A percentile compares a stretch with the other conserved stretches of the same genome.
These are phyloP conservation scores for Collybia sp. DNA, from an alignment of 768 basidiomycete genomes.

Conservation along the genomic window DNA sequence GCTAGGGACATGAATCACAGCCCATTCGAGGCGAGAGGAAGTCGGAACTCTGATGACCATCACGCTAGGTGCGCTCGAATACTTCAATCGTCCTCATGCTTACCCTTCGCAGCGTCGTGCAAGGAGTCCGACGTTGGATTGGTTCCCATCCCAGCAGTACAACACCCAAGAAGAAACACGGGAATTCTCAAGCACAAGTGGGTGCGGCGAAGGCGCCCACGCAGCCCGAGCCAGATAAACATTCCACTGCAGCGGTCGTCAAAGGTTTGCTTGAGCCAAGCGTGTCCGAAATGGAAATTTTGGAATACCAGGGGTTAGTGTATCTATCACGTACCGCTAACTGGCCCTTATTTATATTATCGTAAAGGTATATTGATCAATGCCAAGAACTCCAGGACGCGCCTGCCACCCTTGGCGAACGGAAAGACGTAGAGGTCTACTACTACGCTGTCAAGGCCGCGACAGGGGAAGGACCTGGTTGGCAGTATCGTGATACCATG, in stretches of 20 bases:
- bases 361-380: conserved; percentile 66
- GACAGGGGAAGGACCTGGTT: conserved; percentile 30
- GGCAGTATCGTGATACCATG: conserved; percentile 15
- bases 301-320: conserved; percentile 68
- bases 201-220: conserved; percentile 27
- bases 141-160: conserved; percentile 40
- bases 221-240: conserved; percentile 30
- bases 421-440: conserved; percentile 57
- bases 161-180: conserved; percentile 32
- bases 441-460: conserved; percentile 45
- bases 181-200: conserved; percentile 28
- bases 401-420: conserved; percentile 47
- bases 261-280: conserved; percentile 52
- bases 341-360: conserved; percentile 2
- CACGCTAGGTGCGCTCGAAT: conserved; percentile 24
- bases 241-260: conserved; percentile 58
- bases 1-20: conserved; percentile 64
- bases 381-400: conserved; percentile 60
- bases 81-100: not conserved
- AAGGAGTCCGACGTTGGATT: conserved; percentile 79
- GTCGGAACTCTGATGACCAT: conserved; percentile 21
- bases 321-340: not conserved
- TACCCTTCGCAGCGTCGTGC: conserved; percentile 52
- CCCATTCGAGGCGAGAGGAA: conserved; percentile 67
- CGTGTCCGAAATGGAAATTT: conserved; percentile 59